phyloP scores from a whole-genome alignment of 2,329 filamentous ascomycete genomes.

The Leptodontidium sp. region DNA sequence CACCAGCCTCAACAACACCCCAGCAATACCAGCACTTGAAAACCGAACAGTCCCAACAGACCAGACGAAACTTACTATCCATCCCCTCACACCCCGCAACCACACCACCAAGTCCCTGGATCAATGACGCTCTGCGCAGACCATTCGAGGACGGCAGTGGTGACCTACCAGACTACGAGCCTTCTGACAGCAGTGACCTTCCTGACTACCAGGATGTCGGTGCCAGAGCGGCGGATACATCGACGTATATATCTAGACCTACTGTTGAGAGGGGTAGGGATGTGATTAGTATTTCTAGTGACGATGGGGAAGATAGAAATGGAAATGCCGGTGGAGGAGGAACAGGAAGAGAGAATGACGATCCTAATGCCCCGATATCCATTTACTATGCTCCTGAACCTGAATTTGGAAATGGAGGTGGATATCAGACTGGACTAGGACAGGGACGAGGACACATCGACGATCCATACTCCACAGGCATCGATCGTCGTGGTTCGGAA shows the following conservation, averaged over 20 bases:
- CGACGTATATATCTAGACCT: neutral
- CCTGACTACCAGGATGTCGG: neutral
- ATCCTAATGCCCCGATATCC: neutral
- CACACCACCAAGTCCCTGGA: neutral
- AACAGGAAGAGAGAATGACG: neutral
- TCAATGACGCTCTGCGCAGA: neutral
- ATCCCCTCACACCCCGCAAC: neutral
- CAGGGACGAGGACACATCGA: neutral
- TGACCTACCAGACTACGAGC: neutral
- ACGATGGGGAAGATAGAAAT: neutral
- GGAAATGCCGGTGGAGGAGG: neutral
- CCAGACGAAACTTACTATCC: neutral
- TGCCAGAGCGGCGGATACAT: neutral
- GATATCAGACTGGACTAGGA: neutral
- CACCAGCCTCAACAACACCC: neutral
- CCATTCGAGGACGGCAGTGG: neutral
- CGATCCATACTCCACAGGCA: no score
- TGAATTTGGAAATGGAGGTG: neutral
- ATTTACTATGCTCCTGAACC: neutral
- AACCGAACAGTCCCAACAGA: neutral
- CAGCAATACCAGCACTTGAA: neutral
- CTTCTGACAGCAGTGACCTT: neutral
- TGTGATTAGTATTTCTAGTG: slow-evolving; percentile 3
- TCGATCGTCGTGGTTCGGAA: neutral
- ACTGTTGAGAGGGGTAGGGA: neutral